phyloP scores from a whole-genome alignment of 1,139 yeast species.

The Saccharomyces pastorianus region DNA sequence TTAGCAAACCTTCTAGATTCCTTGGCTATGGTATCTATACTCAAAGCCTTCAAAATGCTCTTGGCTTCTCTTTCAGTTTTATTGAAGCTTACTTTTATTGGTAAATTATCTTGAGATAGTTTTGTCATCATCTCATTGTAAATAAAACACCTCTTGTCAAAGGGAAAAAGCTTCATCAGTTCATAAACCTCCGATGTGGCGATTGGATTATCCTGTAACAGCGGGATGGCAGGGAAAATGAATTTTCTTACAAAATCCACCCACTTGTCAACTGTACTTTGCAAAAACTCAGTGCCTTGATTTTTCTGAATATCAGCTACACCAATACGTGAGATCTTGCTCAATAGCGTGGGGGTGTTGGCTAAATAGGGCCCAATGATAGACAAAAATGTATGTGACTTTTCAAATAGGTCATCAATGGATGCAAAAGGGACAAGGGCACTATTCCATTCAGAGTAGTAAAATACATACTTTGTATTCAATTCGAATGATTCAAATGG shows the following conservation, averaged over 20 bases:
- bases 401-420: slow-evolving; percentile 40
- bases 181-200: slow-evolving; percentile 54
- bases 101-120: slow-evolving; percentile 44
- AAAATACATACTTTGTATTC: slow-evolving; percentile 35
- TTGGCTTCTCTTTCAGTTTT: slow-evolving; percentile 78
- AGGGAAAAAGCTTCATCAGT: slow-evolving; percentile 46
- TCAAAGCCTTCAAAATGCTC: slow-evolving; percentile 70
- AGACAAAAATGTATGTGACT: slow-evolving; percentile 44
- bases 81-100: slow-evolving; percentile 55
- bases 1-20: slow-evolving; percentile 75
- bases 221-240: slow-evolving; percentile 60
- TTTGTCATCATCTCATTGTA: slow-evolving; percentile 77
- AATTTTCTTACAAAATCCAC: slow-evolving; percentile 55
- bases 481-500: slow-evolving; percentile 32
- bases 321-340: slow-evolving; percentile 57
- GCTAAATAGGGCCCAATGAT: slow-evolving; percentile 53
- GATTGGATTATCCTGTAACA: slow-evolving; percentile 53
- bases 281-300: slow-evolving; percentile 17
- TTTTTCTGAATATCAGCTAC: slow-evolving; percentile 32
- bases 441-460: slow-evolving; percentile 45
- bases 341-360: slow-evolving; percentile 40
- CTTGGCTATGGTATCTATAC: slow-evolving; percentile 73
- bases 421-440: slow-evolving; percentile 36
- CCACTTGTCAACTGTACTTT: slow-evolving; percentile 38
- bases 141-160: slow-evolving; percentile 63